Evolutionary conservation across 208 protist species (phyloP).

Genomic region (Acanthamoeba culbertsoni): DNA sequence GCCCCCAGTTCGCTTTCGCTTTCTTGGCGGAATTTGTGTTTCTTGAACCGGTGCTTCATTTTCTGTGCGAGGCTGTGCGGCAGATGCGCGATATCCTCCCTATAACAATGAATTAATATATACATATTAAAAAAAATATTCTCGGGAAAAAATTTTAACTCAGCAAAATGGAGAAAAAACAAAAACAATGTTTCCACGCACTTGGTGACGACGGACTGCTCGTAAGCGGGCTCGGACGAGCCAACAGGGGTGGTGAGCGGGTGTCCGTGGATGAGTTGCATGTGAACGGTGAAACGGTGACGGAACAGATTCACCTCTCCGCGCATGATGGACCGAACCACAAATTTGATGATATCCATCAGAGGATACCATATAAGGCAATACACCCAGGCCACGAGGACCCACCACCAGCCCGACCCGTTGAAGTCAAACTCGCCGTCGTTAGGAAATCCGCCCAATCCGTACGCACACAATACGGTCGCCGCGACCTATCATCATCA

Average conservation of each 20-base stretch:
- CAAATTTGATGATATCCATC: conserved; percentile 45
- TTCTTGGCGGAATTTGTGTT: too few species aligned
- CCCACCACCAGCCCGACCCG: conserved; percentile 76
- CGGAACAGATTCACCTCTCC: background rate
- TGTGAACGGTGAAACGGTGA: background rate
- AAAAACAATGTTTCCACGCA: background rate
- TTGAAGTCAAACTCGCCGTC: conserved; percentile 17
- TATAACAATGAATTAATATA: background rate
- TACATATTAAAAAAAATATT: background rate
- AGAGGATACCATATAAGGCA: conserved; percentile 71
- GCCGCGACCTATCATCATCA: conserved; percentile 55
- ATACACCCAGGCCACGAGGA: conserved; percentile 76
- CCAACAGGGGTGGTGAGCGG: background rate
- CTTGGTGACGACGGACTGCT: background rate
- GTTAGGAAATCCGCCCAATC: conserved; percentile 67
- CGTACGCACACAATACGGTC: conserved; percentile 76
- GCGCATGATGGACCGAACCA: background rate
- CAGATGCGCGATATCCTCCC: conserved; percentile 13
- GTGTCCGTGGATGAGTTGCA: conserved; percentile 1
- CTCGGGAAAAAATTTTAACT: background rate
- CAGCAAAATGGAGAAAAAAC: background rate
- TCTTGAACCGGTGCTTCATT: background rate
- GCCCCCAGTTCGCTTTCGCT: too few species aligned
- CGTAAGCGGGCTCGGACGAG: background rate
- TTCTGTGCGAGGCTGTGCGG: background rate